Evolutionary conservation across 768 basidiomycete species (phyloP), one percentile per base, ranked within the genome.

Genomic region (Mycena haematopus): DNA sequence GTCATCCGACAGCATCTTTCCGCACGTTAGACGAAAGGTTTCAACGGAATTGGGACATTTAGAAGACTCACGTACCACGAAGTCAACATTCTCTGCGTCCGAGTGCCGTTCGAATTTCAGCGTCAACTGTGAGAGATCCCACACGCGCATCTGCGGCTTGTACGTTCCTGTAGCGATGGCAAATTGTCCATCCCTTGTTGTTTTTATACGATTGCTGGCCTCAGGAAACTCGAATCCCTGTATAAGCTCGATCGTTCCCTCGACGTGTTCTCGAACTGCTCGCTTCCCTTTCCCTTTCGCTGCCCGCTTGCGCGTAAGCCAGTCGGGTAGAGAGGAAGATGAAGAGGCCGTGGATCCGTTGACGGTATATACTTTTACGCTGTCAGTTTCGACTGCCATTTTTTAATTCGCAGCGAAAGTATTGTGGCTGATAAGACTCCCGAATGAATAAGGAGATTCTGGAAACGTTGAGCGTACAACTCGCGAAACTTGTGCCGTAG

Each of bases 161-260:
- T 99, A 99, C 3, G 91, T 93, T 25, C 97, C 97, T 24, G 96
- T 99, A 0, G 95, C 96, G 58, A 99, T 84, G 13, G 87, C 90
- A 84, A 96, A 91, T 70, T 91, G 89, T 1, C 97, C 96, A 74
- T 99, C 96, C 40, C 90, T 80, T 2, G 96, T 98, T 6, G 90
- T 90, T 75, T 89, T 95, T 69, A 99, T 84, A 68, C 87, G 88
- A 76, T 94, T 96, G 73, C 93, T 94, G 17, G 96, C 95, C 73
- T 98, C 95, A 9, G 97, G 96, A 68, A 99, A 99, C 71, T 96
- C 94, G 75, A 99, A 97, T 60, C 95, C 91, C 72, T 99, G 95
- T 52, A 95, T 89, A 67, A 96, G 90, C 73, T 96, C 93, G 69
- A 97, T 86, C 29, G 90, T 87, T 2, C 92, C 91, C 71, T 96